Base-by-base conservation (phyloP, 176 grass and related monocot genomes). In the Themeda triandra region DNA sequence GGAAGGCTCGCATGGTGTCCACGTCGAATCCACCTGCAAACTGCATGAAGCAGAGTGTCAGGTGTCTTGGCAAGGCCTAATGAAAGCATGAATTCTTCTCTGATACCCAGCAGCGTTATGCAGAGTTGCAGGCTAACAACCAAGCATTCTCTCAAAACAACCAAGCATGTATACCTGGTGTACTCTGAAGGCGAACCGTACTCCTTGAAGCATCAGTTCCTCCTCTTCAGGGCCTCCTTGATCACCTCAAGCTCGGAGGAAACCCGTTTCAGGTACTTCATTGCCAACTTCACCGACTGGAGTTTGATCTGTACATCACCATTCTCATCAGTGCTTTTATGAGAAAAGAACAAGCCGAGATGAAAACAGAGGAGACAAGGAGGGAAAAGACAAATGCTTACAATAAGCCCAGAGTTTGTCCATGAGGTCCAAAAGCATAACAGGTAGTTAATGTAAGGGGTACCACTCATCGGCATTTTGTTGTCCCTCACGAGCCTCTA, bases 1-100 rank as follows among this genome's bases (percentile, higher is more conserved):
- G 97, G 45, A 99, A 99, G 14, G 93, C 97, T 36, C 97, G 82
- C 97, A 99, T 99, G 10, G 97, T 99, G 71, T 96, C 97, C 17
- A 88, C 90, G 28, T 99, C 97, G 46, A 99, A 99, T 23, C 97
- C 97, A 21, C 86, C 94, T 6, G 97, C 97, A 86, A 99, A 99
- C 97, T 99, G 91, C 45, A 33, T 2, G 37, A 45, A 85, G 14
- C 10, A 58, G 72, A 3, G 19, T 78, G 27, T 28, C 17, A 63
- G 4, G 53, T 58, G 19, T 19, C 51, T 56, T 56, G 51, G 7
- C 51, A 56, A 3, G 19, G 21, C 21, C 53, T 66, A 30, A 23
- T 6, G 64, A 4, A 25, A 32, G 19, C 25, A 35, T 68, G 44
- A 15, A 37, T 53, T 76, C 1, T 40, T 35, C 17, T 17, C 13